Percentiles rank a stretch among this genome's conserved stretches.
Evolutionary conservation across 2,329 filamentous ascomycete species (phyloP).

Genomic region (Botrytis byssoidea): DNA sequence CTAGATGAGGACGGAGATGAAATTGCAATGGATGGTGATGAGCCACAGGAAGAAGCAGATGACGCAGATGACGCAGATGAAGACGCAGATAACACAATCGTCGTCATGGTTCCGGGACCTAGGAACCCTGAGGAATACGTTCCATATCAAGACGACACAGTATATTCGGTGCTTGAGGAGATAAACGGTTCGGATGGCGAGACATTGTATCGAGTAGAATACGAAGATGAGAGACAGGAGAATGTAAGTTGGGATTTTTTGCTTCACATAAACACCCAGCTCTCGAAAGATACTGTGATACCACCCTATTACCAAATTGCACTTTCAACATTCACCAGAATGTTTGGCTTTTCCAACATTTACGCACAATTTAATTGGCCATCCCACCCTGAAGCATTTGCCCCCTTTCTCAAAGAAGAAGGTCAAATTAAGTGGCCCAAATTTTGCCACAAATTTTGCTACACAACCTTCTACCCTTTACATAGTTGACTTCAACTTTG

Average conservation of each 20-base stretch:
- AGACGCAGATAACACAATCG: constrained; percentile 23
- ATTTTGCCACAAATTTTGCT: neutral
- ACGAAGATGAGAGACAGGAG: constrained; percentile 37
- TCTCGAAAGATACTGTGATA: neutral
- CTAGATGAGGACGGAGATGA: neutral
- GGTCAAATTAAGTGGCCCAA: neutral
- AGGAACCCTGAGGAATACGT: constrained; percentile 35
- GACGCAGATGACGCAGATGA: neutral
- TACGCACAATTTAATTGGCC: neutral
- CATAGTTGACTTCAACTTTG: neutral
- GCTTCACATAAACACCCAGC: neutral
- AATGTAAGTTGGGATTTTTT: constrained; percentile 34
- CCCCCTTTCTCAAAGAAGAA: neutral
- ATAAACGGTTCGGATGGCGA: constrained; percentile 26
- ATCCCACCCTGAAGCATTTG: neutral
- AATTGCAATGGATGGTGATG: neutral
- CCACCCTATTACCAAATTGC: neutral
- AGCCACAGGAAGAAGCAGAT: neutral
- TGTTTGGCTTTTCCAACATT: neutral
- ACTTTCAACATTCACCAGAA: neutral
- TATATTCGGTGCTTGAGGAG: constrained; percentile 36
- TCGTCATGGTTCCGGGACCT: constrained; percentile 33
- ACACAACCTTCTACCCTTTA: neutral
- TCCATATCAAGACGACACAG: constrained; percentile 33
- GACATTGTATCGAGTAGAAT: constrained; percentile 36